Evolutionary conservation across 805 yeast species (phyloP).

Genomic region (Kluyveromyces aestuarii): DNA sequence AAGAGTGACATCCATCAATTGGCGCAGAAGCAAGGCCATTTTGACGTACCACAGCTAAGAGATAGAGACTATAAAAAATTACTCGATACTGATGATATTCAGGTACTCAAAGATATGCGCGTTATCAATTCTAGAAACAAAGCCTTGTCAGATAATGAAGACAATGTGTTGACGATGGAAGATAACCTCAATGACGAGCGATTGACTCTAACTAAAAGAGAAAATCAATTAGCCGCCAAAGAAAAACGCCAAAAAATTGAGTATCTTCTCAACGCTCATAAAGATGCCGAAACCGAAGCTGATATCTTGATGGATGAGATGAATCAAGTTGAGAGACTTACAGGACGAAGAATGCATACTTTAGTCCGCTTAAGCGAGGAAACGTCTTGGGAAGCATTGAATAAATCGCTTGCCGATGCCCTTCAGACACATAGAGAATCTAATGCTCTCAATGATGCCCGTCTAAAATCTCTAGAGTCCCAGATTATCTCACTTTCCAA

Average conservation of each 20-base stretch:
- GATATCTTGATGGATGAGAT: background rate
- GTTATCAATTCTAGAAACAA: conserved; percentile 6
- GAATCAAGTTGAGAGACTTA: background rate
- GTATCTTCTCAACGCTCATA: conserved; percentile 10
- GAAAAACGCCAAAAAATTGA: conserved; percentile 13
- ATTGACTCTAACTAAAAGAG: conserved; percentile 17
- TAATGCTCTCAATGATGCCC: background rate
- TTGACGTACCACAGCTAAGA: conserved; percentile 4
- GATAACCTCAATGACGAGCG: conserved; percentile 19
- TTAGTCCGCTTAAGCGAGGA: background rate
- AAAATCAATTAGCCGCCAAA: conserved; percentile 5
- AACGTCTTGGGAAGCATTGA: background rate
- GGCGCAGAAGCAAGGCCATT: background rate
- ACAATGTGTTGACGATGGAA: conserved; percentile 4
- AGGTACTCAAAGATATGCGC: conserved; percentile 16
- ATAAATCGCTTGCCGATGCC: background rate
- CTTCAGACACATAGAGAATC: background rate
- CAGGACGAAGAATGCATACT: background rate
- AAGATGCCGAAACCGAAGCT: background rate
- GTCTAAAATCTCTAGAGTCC: background rate
- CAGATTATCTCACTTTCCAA: background rate
- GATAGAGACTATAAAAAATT: conserved; percentile 20
- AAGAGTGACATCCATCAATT: background rate
- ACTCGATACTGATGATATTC: conserved; percentile 20
- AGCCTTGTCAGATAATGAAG: conserved; percentile 2